A percentile compares a stretch with the other conserved stretches of the same genome.
Evolutionary conservation across 352 stramenopile species (phyloP).

Genomic region (Phytophthora constricta): DNA sequence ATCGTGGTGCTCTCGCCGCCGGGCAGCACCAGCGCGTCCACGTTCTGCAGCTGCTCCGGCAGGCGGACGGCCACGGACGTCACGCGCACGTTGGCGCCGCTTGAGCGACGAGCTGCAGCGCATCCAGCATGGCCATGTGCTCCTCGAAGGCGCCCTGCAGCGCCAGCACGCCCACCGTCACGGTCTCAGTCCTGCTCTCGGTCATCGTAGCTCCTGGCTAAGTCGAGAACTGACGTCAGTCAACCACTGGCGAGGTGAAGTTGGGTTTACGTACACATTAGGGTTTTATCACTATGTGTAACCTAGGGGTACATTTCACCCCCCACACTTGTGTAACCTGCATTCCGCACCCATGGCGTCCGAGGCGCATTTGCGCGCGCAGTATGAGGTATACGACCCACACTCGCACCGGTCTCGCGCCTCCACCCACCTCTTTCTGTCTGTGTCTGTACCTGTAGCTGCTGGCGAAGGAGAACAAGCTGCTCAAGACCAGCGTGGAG

Average conservation of each 20-base stretch:
- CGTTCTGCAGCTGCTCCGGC: slow-evolving; percentile 73
- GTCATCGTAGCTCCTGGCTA: too few species aligned
- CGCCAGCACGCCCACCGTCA: slow-evolving; percentile 87
- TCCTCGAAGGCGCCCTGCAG: slow-evolving; percentile 93
- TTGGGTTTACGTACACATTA: too few species aligned
- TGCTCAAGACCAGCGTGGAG: slow-evolving; percentile 82
- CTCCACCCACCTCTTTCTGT: background rate
- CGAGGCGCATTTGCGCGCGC: slow-evolving; percentile 78
- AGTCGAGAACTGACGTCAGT: too few species aligned
- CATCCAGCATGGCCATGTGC: slow-evolving; percentile 88
- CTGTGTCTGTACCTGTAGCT: slow-evolving; percentile 32
- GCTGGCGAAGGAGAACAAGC: slow-evolving; percentile 86
- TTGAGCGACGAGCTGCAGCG: slow-evolving; percentile 32
- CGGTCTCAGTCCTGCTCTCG: slow-evolving; percentile 27
- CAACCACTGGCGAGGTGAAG: too few species aligned
- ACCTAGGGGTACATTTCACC: background rate
- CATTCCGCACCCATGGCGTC: slow-evolving; percentile 77
- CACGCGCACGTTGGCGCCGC: slow-evolving; percentile 45
- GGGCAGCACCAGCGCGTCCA: slow-evolving; percentile 94
- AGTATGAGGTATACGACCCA: slow-evolving; percentile 91
- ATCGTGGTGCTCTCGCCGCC: slow-evolving; percentile 97
- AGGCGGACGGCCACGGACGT: slow-evolving; percentile 79
- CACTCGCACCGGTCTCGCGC: too few species aligned
- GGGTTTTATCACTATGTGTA: too few species aligned
- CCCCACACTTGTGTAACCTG: background rate